Evolutionary conservation across 2,329 filamentous ascomycete genomes (phyloP), one percentile per base, ranked within the genome.

Genomic region (Phialocephala sp.): DNA sequence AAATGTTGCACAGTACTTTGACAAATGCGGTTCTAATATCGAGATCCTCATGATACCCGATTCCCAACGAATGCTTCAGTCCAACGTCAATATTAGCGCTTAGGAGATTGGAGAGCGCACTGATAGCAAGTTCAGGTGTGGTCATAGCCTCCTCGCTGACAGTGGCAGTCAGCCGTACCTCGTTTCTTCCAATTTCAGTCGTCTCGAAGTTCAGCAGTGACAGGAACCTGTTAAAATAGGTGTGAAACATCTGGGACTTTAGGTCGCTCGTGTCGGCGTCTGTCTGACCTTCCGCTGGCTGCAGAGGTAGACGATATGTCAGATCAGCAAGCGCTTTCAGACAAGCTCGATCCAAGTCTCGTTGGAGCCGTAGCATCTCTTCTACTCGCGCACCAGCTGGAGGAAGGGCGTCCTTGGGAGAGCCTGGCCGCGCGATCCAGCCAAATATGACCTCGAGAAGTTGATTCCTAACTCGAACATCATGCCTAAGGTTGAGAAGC

Each of bases 71-170:
- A 73, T 90, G 87, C 73, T 91, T 91, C 57, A 91, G 77, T 2
- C 89, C 89, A 43, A 91, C 88, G 70, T 91, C 89, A 37, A 91
- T 89, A 69, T 91, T 91, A 2, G 89, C 88, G 72, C 88, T 90
- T 8, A 91, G 78, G 1, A 91, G 81, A 69, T 91, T 91, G 1
- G 88, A 91, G 14, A 91, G 77, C 15, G 90, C 89, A 12, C 83
- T 86, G 68, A 91, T 91, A 4, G 88, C 85, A 37, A 91, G 80
- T 67, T 90, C 88, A 4, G 87, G 84, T 37, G 83, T 84, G 1
- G 85, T 84, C 15, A 82, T 78, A 14, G 79, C 76, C 58, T 89
- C 87, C 47, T 89, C 87, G 55, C 83, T 82, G 43, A 76, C 74
- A 1, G 77, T 68, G 4, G 79, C 72, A n/a, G 78, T 78, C 67